These are phyloP conservation scores for Funneliformis mosseae DNA, from an alignment of 192 early-diverging fungal species.

Conservation along the genomic window DNA sequence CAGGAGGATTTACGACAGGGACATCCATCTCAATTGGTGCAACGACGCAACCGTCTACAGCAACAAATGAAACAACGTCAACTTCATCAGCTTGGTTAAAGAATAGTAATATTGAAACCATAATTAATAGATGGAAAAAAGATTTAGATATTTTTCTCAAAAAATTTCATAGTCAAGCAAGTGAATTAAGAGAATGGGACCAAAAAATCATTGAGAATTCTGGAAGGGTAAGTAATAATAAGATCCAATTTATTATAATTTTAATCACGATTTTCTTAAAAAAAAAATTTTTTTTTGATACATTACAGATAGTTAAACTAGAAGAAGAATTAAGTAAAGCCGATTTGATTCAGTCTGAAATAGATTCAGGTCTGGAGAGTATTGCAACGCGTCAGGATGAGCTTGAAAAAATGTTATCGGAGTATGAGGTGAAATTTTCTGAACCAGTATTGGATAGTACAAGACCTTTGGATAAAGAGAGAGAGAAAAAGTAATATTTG, in stretches of 20 bases:
- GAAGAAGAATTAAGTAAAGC: constrained; percentile 72
- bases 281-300: constrained; percentile 8
- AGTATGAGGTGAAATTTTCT: constrained; percentile 76
- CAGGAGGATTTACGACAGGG: background rate
- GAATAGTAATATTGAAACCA: constrained; percentile 89
- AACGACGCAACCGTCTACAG: constrained; percentile 35
- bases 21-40: constrained; percentile 43
- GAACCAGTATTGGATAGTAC: constrained; percentile 47
- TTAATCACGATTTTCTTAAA: no score
- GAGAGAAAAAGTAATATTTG: constrained; percentile 43
- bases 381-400: constrained; percentile 87
- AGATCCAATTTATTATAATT: background rate
- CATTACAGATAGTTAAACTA: constrained; percentile 70
- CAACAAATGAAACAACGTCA: constrained; percentile 34
- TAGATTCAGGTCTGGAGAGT: constrained; percentile 85
- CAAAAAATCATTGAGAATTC: constrained; percentile 82
- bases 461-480: constrained; percentile 44
- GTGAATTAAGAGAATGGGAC: constrained; percentile 86
- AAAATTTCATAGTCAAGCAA: constrained; percentile 86
- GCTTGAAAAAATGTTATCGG: constrained; percentile 72
- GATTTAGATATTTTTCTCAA: constrained; percentile 78
- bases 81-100: constrained; percentile 65
- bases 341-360: constrained; percentile 74
- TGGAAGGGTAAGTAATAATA: constrained; percentile 56
- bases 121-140: constrained; percentile 86